A percentile compares a stretch with the other conserved stretches of the same genome.
Conservation (phyloP, 202 grass and related monocot species). For the Miscanthus sacchariflorus region DNA sequence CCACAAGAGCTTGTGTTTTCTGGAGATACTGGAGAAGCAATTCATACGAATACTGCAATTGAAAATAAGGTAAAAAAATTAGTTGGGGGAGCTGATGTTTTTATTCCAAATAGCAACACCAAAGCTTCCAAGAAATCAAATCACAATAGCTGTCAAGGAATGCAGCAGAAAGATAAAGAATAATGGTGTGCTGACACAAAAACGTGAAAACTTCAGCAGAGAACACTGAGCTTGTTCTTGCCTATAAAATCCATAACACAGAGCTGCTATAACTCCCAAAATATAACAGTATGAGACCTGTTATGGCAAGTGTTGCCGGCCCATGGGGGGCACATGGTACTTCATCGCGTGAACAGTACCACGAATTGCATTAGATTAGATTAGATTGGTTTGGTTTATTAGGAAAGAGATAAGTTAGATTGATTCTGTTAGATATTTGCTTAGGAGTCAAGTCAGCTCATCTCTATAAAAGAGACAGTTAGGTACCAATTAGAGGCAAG, state of each 20-base stretch:
- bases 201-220: conserved; percentile 10
- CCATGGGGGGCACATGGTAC: background rate
- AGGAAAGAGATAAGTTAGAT: background rate
- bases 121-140: conserved; percentile 39
- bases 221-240: conserved; percentile 7
- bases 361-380: background rate
- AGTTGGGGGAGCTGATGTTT: background rate
- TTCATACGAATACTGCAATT: conserved; percentile 91
- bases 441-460: background rate
- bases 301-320: background rate
- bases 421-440: background rate
- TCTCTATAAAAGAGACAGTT: background rate
- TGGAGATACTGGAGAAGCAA: conserved; percentile 95
- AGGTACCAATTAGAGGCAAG: background rate
- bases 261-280: background rate
- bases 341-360: background rate
- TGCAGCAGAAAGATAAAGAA: conserved; percentile 1
- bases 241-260: background rate
- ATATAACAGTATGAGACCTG: background rate
- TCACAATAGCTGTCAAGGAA: conserved; percentile 7
- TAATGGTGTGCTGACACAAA: background rate
- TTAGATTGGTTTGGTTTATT: background rate
- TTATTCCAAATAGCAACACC: conserved; percentile 34
- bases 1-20: conserved; percentile 86
- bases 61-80: conserved; percentile 22